Evolutionary conservation across 1,284 basidiomycete genomes (phyloP), one percentile per base, ranked within the genome.

Genomic region (Jaminaea rosea): DNA sequence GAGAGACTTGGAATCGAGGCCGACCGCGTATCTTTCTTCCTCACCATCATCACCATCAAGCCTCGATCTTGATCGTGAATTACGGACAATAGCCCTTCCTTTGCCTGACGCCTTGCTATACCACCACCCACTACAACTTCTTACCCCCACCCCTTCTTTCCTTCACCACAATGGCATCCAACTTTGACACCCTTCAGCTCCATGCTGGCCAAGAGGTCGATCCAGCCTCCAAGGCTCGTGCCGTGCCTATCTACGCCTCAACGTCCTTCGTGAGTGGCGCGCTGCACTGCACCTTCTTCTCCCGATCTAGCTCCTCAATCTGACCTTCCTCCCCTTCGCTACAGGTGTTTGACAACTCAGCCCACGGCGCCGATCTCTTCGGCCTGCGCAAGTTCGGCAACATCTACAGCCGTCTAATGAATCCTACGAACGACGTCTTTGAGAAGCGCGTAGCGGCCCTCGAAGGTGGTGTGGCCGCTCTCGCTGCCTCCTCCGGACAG

Each of bases 391-490:
- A 32, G 29, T 32, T 42, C 39, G 39, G 44, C 11, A 41, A 23
- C 55, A 68, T 61, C 53, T 63, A 65, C 61, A 65, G 62, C 32
- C 74, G 86, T 29, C 84, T 89, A 48, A 83, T 84, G 24, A 90
- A 91, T 73, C 89, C 89, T 10, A 92, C 88, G 4, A 82, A 85
- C 49, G 84, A 84, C 61, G 85, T 90, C 5, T 88, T 92, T 60
- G 88, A 92, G 75, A 82, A 85, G 65, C 82, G 88, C 21, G 83
- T 91, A 3, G 84, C 87, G 1, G 85, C 86, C 0, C 80, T 91
- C 27, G 88, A 91, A 71, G 86, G 86, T 11, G 88, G 88, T 24
- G 79, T 79, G 3, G 87, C 84, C 0, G 88, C 87, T 11, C 80
- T 91, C 1, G 87, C 88, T 2, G 80, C 84, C 0, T 76, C 86